These are phyloP conservation scores for Mucor plumbeus DNA, from an alignment of 371 early-diverging fungal species.

Conservation along the genomic window DNA sequence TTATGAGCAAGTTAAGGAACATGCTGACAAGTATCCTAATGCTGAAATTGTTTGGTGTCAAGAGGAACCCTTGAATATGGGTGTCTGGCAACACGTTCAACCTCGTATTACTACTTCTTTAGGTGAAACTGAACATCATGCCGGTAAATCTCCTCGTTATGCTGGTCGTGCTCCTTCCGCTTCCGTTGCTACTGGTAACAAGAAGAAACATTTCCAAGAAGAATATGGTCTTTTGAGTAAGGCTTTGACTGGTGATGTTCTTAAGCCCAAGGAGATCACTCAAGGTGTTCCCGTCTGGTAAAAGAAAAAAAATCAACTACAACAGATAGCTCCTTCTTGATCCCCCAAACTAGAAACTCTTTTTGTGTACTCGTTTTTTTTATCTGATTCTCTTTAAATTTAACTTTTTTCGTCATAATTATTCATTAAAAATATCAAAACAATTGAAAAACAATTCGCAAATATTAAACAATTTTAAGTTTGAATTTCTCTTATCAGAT, in stretches of 20 bases:
- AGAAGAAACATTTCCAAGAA: constrained; percentile 95
- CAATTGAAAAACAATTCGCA: neutral
- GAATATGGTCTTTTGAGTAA: constrained; percentile 84
- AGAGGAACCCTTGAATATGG: constrained; percentile 96
- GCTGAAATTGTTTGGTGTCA: constrained; percentile 93
- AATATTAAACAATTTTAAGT: too few relatives aligned
- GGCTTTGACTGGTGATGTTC: constrained; percentile 81
- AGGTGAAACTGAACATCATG: constrained; percentile 72
- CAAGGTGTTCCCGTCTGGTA: constrained; percentile 77
- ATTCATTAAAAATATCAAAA: constrained; percentile 3
- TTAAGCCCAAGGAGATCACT: constrained; percentile 68
- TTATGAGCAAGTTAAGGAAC: constrained; percentile 85
- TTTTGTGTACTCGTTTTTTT: neutral
- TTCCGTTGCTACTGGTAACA: constrained; percentile 96
- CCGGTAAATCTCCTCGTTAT: constrained; percentile 75
- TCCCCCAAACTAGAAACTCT: constrained; percentile 1
- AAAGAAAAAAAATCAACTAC: constrained; percentile 3
- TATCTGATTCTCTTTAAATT: neutral
- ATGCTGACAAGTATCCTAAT: constrained; percentile 89
- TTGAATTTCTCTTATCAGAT: too few relatives aligned
- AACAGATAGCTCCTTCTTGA: neutral
- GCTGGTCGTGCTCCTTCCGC: constrained; percentile 94
- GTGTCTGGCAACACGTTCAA: constrained; percentile 88
- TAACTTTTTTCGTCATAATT: neutral
- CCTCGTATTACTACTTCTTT: constrained; percentile 86